A percentile compares a stretch with the other conserved stretches of the same genome.
phyloP scores from a whole-genome alignment of 352 stramenopile species.

The Plasmopara viticola region DNA sequence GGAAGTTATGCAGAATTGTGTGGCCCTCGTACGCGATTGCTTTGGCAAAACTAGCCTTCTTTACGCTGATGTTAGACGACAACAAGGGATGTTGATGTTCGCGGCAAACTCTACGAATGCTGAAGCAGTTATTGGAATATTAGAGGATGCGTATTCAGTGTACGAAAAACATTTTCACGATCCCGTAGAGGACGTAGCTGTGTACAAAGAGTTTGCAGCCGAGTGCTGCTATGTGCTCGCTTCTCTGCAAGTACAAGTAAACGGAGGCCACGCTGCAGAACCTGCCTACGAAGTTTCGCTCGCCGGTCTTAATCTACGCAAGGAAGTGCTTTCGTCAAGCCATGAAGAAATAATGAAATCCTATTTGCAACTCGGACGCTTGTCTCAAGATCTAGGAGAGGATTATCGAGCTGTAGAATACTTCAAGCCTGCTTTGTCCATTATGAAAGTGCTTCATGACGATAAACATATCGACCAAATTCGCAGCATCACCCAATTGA shows the following conservation, averaged over 20 bases:
- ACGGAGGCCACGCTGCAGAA: conserved; percentile 21
- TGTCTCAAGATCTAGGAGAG: conserved; percentile 39
- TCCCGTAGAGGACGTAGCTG: conserved; percentile 12
- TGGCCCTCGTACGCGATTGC: conserved; percentile 29
- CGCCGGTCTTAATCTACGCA: conserved; percentile 29
- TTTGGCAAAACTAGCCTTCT: conserved; percentile 41
- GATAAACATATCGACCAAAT: conserved; percentile 28
- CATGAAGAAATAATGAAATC: conserved; percentile 36
- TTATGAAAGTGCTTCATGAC: conserved; percentile 24
- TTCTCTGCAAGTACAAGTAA: conserved; percentile 12
- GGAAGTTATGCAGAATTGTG: conserved; percentile 20
- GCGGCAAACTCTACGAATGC: conserved; percentile 4
- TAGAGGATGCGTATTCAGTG: conserved; percentile 48
- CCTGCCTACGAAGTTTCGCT: conserved; percentile 38
- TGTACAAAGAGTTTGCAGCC: conserved; percentile 24
- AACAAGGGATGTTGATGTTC: conserved; percentile 37
- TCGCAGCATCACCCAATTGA: conserved; percentile 29
- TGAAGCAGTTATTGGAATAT: conserved; percentile 34
- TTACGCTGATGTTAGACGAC: conserved; percentile 41
- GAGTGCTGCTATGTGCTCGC: conserved; percentile 41
- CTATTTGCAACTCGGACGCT: conserved; percentile 36
- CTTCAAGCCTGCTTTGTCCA: conserved; percentile 29
- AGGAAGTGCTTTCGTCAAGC: conserved; percentile 20
- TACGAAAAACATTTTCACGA: conserved; percentile 44
- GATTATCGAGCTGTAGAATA: conserved; percentile 51